A percentile compares a stretch with the other conserved stretches of the same genome.
These are phyloP conservation scores for Pythium pyrilobum DNA, from an alignment of 352 stramenopile genomes.

Conservation along the genomic window DNA sequence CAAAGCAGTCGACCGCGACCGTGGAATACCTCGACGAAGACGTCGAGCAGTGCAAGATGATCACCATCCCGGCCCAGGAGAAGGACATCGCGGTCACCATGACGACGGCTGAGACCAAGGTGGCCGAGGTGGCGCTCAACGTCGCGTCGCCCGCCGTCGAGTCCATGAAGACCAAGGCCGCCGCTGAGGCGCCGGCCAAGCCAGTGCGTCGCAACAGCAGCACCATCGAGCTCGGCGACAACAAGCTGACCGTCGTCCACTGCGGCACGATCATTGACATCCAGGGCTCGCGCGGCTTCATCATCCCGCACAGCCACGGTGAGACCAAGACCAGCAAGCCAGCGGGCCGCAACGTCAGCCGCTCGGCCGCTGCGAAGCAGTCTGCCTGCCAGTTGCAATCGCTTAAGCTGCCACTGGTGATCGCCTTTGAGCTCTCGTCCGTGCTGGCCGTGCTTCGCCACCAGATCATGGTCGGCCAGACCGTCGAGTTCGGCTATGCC, in stretches of 20 bases:
- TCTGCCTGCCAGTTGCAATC: not conserved
- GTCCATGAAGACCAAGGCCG: slow-evolving; percentile 14
- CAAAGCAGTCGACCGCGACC: slow-evolving; percentile 41
- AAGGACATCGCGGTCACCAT: slow-evolving; percentile 25
- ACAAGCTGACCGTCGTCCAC: slow-evolving; percentile 63
- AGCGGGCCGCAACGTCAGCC: slow-evolving; percentile 6
- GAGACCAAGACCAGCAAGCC: slow-evolving; percentile 8
- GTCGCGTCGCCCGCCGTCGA: slow-evolving; percentile 37
- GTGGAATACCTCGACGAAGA: slow-evolving; percentile 56
- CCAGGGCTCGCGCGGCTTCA: slow-evolving; percentile 63
- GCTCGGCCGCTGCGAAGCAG: not conserved
- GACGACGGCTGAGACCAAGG: slow-evolving; percentile 10
- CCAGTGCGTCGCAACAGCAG: slow-evolving; percentile 21
- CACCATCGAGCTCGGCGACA: slow-evolving; percentile 34
- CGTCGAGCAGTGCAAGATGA: slow-evolving; percentile 52
- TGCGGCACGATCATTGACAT: slow-evolving; percentile 77
- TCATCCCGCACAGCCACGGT: slow-evolving; percentile 68
- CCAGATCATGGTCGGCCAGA: slow-evolving; percentile 58
- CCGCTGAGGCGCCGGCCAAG: slow-evolving; percentile 1
- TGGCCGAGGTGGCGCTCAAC: slow-evolving; percentile 31
- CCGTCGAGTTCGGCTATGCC: slow-evolving; percentile 60
- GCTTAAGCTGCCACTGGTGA: slow-evolving; percentile 48
- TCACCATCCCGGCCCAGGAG: slow-evolving; percentile 31
- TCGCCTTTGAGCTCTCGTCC: slow-evolving; percentile 58
- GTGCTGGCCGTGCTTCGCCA: slow-evolving; percentile 33